A percentile compares a stretch with the other conserved stretches of the same genome.
These are phyloP conservation scores for Malassezia arunalokei DNA, from an alignment of 1,284 basidiomycete species.

Conservation along the genomic window DNA sequence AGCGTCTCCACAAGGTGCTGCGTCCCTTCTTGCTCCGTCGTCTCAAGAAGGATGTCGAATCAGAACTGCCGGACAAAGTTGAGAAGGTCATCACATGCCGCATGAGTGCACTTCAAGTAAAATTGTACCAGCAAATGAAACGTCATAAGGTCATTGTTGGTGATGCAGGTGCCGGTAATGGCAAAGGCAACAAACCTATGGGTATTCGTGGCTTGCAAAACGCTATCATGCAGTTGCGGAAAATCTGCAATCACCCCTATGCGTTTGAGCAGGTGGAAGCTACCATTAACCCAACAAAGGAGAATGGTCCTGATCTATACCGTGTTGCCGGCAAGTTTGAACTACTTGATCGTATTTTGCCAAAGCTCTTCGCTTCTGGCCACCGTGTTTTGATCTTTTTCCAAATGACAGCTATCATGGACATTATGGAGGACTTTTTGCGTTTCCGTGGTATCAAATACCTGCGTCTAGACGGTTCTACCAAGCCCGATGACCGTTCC, in stretches of 20 bases:
- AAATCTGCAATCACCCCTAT: conserved; percentile 77
- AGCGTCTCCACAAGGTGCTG: conserved; percentile 94
- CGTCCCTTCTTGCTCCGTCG: conserved; percentile 90
- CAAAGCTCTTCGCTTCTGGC: conserved; percentile 81
- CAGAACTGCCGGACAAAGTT: conserved; percentile 93
- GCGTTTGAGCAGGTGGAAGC: conserved; percentile 91
- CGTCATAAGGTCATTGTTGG: conserved; percentile 72
- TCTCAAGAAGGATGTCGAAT: conserved; percentile 97
- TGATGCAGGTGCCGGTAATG: conserved; percentile 22
- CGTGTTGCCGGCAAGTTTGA: conserved; percentile 89
- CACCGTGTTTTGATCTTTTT: conserved; percentile 98
- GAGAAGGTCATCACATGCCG: conserved; percentile 98
- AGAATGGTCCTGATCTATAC: conserved; percentile 66
- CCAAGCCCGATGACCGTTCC: conserved; percentile 94
- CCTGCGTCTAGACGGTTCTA: conserved; percentile 89
- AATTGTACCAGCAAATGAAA: conserved; percentile 96
- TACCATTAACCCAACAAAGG: conserved; percentile 68
- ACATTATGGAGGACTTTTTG: conserved; percentile 97
- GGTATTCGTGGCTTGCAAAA: conserved; percentile 62
- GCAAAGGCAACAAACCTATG: conserved; percentile 38
- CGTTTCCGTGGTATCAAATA: conserved; percentile 80
- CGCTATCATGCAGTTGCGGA: conserved; percentile 95
- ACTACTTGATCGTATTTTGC: conserved; percentile 79
- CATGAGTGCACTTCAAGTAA: conserved; percentile 87
- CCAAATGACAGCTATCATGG: conserved; percentile 99